phyloP scores from a whole-genome alignment of 805 yeast species.

The Blastobotrys peoriensis region DNA sequence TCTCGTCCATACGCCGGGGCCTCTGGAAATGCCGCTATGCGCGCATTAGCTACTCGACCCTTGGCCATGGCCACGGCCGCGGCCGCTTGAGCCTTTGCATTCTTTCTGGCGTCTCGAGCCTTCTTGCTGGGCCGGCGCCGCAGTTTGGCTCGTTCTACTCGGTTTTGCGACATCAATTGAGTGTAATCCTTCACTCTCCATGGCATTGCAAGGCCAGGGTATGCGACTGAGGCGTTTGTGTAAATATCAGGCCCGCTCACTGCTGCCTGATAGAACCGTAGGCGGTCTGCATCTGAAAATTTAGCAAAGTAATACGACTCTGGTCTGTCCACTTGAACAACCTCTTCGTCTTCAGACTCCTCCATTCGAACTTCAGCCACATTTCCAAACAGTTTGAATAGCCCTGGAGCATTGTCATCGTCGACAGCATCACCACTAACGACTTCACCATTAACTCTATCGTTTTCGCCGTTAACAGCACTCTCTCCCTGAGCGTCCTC shows the following conservation, averaged over 20 bases:
- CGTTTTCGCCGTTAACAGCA: neutral
- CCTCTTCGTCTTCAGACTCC: constrained; percentile 1
- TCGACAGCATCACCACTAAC: neutral
- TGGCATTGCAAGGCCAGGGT: constrained; percentile 20
- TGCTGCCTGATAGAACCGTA: constrained; percentile 12
- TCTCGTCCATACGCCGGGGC: neutral
- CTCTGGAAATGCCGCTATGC: too few species aligned
- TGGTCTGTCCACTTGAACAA: constrained; percentile 14
- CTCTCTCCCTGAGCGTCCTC: neutral
- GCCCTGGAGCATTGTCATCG: too few species aligned
- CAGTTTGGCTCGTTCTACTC: constrained; percentile 12
- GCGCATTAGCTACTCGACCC: too few species aligned
- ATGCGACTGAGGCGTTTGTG: constrained; percentile 5
- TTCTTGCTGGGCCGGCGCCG: constrained; percentile 21
- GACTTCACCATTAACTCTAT: neutral
- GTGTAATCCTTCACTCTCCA: constrained; percentile 20
- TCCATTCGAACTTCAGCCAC: neutral
- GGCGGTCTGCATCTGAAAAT: constrained; percentile 4
- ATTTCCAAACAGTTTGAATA: constrained; percentile 6
- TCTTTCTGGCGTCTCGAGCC: constrained; percentile 10
- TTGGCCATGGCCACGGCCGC: too few species aligned
- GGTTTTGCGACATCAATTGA: constrained; percentile 10
- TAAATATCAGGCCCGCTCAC: constrained; percentile 16
- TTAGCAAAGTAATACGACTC: constrained; percentile 18
- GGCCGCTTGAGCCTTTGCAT: too few species aligned